These are phyloP conservation scores for Serendipita sp. DNA, from an alignment of 768 basidiomycete species.

Conservation along the genomic window DNA sequence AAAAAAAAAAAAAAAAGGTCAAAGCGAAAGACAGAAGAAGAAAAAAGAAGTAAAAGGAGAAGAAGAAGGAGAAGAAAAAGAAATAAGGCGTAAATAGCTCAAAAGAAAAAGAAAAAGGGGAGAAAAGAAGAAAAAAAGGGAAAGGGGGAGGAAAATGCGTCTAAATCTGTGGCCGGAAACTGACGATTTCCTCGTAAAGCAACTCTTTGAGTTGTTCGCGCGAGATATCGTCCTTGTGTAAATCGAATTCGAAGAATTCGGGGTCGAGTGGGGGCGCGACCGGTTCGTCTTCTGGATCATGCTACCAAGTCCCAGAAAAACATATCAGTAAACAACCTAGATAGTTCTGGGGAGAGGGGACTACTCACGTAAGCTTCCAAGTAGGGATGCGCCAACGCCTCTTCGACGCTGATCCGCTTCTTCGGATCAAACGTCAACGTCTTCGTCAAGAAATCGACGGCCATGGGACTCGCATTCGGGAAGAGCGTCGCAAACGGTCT, in stretches of 20 bases:
- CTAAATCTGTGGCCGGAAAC: constrained; percentile 47
- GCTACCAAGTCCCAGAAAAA: constrained; percentile 26
- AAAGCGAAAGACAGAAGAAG: neutral
- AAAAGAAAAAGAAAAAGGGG: neutral
- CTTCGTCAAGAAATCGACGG: constrained; percentile 55
- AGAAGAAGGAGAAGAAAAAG: too few relatives aligned
- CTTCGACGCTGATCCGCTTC: constrained; percentile 88
- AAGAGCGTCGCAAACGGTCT: constrained; percentile 70
- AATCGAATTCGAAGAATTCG: constrained; percentile 94
- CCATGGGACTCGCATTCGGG: constrained; percentile 71
- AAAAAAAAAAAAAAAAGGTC: neutral
- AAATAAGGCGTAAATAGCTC: neutral
- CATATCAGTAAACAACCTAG: constrained; percentile 9
- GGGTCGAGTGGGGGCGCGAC: constrained; percentile 88
- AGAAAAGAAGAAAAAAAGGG: too few relatives aligned
- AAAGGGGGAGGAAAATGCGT: neutral
- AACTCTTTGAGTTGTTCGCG: constrained; percentile 91
- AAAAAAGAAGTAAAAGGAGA: neutral
- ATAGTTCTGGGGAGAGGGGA: neutral
- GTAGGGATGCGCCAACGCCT: constrained; percentile 80
- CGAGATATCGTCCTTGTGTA: constrained; percentile 91
- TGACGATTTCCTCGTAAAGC: constrained; percentile 87
- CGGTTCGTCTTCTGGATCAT: constrained; percentile 95
- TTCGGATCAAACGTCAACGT: constrained; percentile 94
- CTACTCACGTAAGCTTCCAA: constrained; percentile 52